Conservation (phyloP, 73 alveolate genomes). For the Tetrahymena borealis region DNA sequence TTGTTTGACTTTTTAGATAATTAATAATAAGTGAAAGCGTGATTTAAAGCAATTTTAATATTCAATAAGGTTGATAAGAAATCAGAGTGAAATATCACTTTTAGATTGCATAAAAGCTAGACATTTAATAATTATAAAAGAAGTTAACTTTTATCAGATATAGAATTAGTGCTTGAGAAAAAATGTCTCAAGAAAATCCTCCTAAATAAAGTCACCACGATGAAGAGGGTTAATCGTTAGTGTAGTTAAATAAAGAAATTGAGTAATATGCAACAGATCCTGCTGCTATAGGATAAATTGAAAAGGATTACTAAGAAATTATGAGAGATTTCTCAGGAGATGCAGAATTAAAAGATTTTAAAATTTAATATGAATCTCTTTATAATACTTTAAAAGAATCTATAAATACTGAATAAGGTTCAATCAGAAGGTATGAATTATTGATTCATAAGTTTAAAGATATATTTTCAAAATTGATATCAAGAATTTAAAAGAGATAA, state of each 20-base stretch:
- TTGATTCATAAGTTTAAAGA: not conserved
- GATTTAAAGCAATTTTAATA: too few relatives aligned
- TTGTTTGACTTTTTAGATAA: too few relatives aligned
- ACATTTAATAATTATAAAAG: too few relatives aligned
- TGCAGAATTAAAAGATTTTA: conserved; percentile 31
- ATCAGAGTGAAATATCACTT: too few relatives aligned
- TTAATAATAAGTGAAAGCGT: too few relatives aligned
- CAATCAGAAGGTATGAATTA: conserved; percentile 22
- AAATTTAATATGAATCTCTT: conserved; percentile 40
- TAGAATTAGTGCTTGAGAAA: conserved; percentile 3
- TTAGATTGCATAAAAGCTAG: too few relatives aligned
- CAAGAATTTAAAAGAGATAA: conserved; percentile 8
- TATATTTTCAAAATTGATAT: not conserved
- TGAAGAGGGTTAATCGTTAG: conserved; percentile 39
- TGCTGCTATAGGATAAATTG: conserved; percentile 8
- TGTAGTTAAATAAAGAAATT: conserved; percentile 20
- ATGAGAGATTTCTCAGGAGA: conserved; percentile 32
- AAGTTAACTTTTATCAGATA: too few relatives aligned
- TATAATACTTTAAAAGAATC: conserved; percentile 32
- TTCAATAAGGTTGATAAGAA: too few relatives aligned
- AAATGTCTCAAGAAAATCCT: not conserved
- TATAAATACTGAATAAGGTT: conserved; percentile 19
- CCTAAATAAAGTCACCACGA: not conserved
- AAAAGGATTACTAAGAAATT: conserved; percentile 21
- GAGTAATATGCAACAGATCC: conserved; percentile 45